Conservation (phyloP, 2,329 filamentous ascomycete species). For the Podosphaera aphanis region DNA sequence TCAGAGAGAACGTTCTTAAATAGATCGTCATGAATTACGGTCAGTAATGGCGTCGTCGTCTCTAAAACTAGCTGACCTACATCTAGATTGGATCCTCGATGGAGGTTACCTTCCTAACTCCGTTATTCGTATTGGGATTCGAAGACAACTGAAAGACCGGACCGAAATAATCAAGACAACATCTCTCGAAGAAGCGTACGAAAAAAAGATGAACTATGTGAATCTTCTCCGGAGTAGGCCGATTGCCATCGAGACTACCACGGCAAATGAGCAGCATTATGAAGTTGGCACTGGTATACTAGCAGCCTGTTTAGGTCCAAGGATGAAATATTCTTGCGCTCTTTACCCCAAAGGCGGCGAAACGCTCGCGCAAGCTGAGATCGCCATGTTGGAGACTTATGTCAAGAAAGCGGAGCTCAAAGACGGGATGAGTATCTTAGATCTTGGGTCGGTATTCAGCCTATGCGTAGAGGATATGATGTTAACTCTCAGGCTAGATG, state of each 20-base stretch:
- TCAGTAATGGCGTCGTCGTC: neutral
- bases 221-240: constrained; percentile 32
- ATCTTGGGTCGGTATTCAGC: constrained; percentile 7
- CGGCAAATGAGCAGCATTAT: constrained; percentile 48
- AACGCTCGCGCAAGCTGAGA: constrained; percentile 41
- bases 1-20: neutral
- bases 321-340: constrained; percentile 52
- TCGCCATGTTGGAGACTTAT: constrained; percentile 40
- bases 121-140: constrained; percentile 40
- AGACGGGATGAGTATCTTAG: constrained; percentile 16
- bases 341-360: constrained; percentile 38
- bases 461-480: neutral
- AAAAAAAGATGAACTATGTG: constrained; percentile 40
- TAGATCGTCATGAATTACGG: neutral
- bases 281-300: constrained; percentile 46
- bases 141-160: constrained; percentile 39
- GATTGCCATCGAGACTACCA: constrained; percentile 43
- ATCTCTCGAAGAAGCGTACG: constrained; percentile 27
- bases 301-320: constrained; percentile 33
- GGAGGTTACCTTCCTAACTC: constrained; percentile 38
- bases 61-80: neutral
- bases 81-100: constrained; percentile 34
- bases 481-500: constrained; percentile 23
- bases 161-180: constrained; percentile 29
- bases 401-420: constrained; percentile 27